These are phyloP conservation scores for Colletotrichum phormii DNA, from an alignment of 2,329 filamentous ascomycete species.

Conservation along the genomic window DNA sequence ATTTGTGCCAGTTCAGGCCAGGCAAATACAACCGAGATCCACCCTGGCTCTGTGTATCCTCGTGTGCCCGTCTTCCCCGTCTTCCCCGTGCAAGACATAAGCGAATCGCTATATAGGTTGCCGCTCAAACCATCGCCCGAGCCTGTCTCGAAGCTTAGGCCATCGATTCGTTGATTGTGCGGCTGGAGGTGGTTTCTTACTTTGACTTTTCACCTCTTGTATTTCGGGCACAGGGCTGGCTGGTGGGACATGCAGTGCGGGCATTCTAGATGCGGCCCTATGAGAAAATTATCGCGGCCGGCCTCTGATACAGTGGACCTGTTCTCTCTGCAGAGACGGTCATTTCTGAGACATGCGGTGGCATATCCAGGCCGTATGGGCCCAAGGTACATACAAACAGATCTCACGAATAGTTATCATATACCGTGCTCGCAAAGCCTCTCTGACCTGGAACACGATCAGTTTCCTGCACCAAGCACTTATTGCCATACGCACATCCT, in stretches of 20 bases:
- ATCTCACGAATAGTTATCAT: background rate
- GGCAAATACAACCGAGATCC: background rate
- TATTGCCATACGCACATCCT: too few relatives aligned
- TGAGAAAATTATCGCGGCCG: background rate
- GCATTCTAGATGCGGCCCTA: background rate
- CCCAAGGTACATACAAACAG: background rate
- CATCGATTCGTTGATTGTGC: slow-evolving; percentile 3
- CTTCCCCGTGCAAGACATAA: background rate
- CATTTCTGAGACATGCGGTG: slow-evolving; percentile 8
- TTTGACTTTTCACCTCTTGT: background rate
- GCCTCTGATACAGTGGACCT: background rate
- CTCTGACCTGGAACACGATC: background rate
- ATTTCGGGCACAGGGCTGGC: background rate
- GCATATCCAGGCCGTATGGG: background rate
- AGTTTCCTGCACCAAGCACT: background rate
- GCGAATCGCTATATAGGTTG: background rate
- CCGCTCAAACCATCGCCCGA: background rate
- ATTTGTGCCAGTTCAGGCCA: background rate
- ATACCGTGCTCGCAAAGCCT: background rate
- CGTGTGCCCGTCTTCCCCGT: background rate
- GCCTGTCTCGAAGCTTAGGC: slow-evolving; percentile 1
- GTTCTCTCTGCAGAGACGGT: background rate
- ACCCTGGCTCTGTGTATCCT: background rate
- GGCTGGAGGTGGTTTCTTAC: background rate
- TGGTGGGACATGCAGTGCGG: too few relatives aligned